Conservation (phyloP, 2,329 filamentous ascomycete species). For the Pestalotiopsis sp. region DNA sequence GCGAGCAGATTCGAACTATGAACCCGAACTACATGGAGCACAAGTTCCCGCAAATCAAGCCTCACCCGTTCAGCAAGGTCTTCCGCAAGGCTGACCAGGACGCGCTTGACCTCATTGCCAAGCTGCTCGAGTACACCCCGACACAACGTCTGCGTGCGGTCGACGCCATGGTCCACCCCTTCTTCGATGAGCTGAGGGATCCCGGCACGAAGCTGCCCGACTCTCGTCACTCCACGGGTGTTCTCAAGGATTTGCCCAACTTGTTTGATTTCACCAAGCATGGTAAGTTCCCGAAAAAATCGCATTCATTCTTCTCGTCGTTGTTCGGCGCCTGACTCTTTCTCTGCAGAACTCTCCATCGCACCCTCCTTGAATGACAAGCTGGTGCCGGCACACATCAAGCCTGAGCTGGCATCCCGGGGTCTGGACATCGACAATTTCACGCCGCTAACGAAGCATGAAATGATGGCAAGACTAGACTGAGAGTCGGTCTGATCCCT, state of each 20-base stretch:
- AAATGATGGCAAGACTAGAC: slow-evolving; percentile 98
- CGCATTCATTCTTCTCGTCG: background rate
- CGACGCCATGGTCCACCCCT: slow-evolving; percentile 96
- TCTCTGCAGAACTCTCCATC: slow-evolving; percentile 84
- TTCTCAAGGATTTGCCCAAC: slow-evolving; percentile 78
- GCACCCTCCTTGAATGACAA: slow-evolving; percentile 83
- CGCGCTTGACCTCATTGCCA: slow-evolving; percentile 93
- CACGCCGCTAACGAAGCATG: slow-evolving; percentile 85
- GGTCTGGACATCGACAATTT: slow-evolving; percentile 94
- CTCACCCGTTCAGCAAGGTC: slow-evolving; percentile 98
- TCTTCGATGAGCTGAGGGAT: slow-evolving; percentile 96
- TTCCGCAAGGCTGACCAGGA: slow-evolving; percentile 94
- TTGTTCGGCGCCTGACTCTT: background rate
- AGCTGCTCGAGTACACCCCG: slow-evolving; percentile 93
- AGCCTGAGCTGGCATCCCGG: slow-evolving; percentile 70
- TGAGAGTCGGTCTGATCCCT: slow-evolving; percentile 54
- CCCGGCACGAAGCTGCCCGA: slow-evolving; percentile 90
- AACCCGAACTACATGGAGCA: slow-evolving; percentile 99
- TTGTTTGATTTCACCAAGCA: slow-evolving; percentile 95
- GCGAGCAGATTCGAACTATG: slow-evolving; percentile 99
- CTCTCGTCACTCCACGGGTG: slow-evolving; percentile 83
- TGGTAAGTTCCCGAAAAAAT: slow-evolving; percentile 60
- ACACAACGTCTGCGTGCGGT: slow-evolving; percentile 92
- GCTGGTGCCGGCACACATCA: slow-evolving; percentile 83
- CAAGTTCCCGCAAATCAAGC: slow-evolving; percentile 99